Conservation (phyloP, 192 early-diverging fungal species). For the Linnemannia schmuckeri region DNA sequence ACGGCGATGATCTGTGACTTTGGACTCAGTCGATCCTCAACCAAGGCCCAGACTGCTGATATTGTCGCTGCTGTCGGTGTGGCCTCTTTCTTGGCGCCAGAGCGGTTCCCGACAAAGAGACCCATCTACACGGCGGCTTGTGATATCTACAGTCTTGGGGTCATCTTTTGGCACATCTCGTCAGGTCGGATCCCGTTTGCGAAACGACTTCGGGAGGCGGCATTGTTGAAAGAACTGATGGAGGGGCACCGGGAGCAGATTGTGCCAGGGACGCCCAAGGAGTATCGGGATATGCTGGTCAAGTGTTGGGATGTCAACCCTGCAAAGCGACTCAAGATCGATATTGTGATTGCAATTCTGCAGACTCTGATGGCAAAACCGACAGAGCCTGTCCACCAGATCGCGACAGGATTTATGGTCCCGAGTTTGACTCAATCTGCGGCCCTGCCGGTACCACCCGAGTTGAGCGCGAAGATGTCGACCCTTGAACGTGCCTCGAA, state of each 20-base stretch:
- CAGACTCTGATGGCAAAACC: constrained; percentile 42
- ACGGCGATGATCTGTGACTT: constrained; percentile 57
- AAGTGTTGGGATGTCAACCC: constrained; percentile 60
- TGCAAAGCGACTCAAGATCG: constrained; percentile 41
- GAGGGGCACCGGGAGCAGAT: constrained; percentile 54
- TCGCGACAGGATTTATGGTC: constrained; percentile 32
- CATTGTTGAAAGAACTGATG: constrained; percentile 48
- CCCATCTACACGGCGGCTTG: constrained; percentile 52
- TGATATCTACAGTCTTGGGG: constrained; percentile 61
- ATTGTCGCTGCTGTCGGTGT: constrained; percentile 41
- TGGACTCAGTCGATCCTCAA: constrained; percentile 46
- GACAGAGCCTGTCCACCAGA: constrained; percentile 31
- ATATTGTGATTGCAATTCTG: constrained; percentile 55
- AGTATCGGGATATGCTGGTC: constrained; percentile 52
- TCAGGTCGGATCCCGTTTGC: constrained; percentile 58
- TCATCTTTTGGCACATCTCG: constrained; percentile 63
- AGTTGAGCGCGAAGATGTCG: constrained; percentile 40
- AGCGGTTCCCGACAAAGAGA: constrained; percentile 35
- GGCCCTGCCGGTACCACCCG: constrained; percentile 41
- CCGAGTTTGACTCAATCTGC: constrained; percentile 38
- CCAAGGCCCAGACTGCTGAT: constrained; percentile 33
- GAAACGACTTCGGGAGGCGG: constrained; percentile 46
- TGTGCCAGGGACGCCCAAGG: constrained; percentile 52
- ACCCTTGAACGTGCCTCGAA: constrained; percentile 45
- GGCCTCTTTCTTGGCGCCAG: constrained; percentile 49